Conservation (phyloP, 495 filamentous ascomycete genomes). For the Annulohypoxylon bovei region DNA sequence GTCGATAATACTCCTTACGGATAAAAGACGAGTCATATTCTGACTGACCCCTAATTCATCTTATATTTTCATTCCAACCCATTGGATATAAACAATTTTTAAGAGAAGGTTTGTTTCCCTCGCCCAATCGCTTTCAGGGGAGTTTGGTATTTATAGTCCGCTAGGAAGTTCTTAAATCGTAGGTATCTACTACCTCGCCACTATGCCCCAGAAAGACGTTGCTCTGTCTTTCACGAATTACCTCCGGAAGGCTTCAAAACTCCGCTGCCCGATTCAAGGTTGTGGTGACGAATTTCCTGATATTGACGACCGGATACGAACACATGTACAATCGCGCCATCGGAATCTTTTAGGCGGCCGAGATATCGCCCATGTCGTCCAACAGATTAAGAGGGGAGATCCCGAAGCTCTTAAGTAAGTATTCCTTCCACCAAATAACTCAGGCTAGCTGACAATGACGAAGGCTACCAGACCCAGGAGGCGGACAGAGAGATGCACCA, state of each 20-base stretch:
- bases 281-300: conserved; percentile 32
- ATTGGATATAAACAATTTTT: not conserved
- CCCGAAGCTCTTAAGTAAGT: conserved; percentile 27
- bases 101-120: not conserved
- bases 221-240: conserved; percentile 35
- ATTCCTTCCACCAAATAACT: not conserved
- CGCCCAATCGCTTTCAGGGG: too few species aligned
- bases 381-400: conserved; percentile 29
- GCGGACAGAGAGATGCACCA: conserved; percentile 8
- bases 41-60: not conserved
- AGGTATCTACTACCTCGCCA: not conserved
- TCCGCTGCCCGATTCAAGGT: conserved; percentile 22
- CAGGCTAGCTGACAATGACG: conserved; percentile 17
- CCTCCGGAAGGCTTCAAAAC: conserved; percentile 33
- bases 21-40: conserved; percentile 31
- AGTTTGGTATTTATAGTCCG: not conserved
- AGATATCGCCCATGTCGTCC: conserved; percentile 33
- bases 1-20: conserved; percentile 13
- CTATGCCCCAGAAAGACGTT: conserved; percentile 42
- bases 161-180: not conserved
- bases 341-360: conserved; percentile 24
- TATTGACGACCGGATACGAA: conserved; percentile 37
- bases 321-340: conserved; percentile 33
- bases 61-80: not conserved
- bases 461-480: conserved; percentile 20